phyloP scores from a whole-genome alignment of 768 basidiomycete species.

The Xanthoconium stramineum region DNA sequence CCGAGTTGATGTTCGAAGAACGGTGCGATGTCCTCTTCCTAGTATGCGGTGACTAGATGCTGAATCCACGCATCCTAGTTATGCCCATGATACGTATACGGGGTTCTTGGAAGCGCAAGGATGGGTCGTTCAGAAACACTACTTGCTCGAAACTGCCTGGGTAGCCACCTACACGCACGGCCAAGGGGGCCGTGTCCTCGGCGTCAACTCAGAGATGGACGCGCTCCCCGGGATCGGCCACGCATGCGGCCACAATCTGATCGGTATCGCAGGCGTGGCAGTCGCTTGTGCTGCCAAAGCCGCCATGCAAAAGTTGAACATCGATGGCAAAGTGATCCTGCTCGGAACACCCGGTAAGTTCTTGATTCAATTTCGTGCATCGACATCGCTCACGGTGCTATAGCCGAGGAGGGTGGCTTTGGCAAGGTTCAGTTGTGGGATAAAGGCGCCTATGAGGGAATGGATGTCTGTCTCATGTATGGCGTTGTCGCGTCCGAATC shows the following conservation, averaged over 20 bases:
- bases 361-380: background rate
- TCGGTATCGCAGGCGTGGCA: conserved; percentile 72
- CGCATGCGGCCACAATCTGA: conserved; percentile 82
- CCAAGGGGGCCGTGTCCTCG: conserved; percentile 64
- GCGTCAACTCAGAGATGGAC: conserved; percentile 78
- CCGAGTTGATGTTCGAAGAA: conserved; percentile 69
- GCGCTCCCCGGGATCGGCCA: conserved; percentile 60
- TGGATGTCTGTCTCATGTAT: conserved; percentile 77
- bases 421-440: conserved; percentile 73
- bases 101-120: conserved; percentile 63
- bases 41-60: background rate
- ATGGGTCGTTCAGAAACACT: conserved; percentile 60
- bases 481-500: conserved; percentile 6
- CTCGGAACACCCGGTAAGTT: conserved; percentile 72
- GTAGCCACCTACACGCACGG: conserved; percentile 66
- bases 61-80: conserved; percentile 34
- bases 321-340: conserved; percentile 66
- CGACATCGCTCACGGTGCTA: background rate
- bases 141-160: conserved; percentile 74
- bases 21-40: conserved; percentile 37
- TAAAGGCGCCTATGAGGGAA: conserved; percentile 67
- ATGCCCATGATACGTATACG: conserved; percentile 71
- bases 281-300: conserved; percentile 67
- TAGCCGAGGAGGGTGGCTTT: conserved; percentile 76
- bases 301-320: conserved; percentile 56